Percentiles rank a stretch among this genome's conserved stretches.
These are phyloP conservation scores for Scheffersomyces titani DNA, from an alignment of 1,139 yeast genomes.

Conservation along the genomic window DNA sequence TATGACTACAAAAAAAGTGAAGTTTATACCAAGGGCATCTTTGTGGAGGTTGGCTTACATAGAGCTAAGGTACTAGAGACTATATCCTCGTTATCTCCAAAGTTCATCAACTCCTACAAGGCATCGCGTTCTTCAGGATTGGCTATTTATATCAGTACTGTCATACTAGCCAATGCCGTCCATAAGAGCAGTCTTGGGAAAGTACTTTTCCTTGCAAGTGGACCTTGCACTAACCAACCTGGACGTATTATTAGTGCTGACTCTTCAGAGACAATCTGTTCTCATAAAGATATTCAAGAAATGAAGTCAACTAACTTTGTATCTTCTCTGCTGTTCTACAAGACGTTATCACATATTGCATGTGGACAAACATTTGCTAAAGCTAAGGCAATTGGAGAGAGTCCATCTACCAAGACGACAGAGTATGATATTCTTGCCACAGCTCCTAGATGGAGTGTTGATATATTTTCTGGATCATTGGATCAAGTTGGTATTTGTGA, in stretches of 20 bases:
- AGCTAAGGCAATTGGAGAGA: constrained; percentile 18
- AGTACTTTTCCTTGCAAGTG: constrained; percentile 30
- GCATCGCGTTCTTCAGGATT: constrained; percentile 36
- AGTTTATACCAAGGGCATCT: constrained; percentile 6
- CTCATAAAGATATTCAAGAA: constrained; percentile 37
- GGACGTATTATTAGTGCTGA: constrained; percentile 29
- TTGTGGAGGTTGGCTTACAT: constrained; percentile 4
- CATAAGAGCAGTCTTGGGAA: constrained; percentile 25
- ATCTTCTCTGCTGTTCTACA: constrained; percentile 28
- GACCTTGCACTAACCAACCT: constrained; percentile 38
- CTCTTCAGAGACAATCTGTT: constrained; percentile 20
- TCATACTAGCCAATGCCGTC: constrained; percentile 19
- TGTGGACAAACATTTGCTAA: constrained; percentile 28
- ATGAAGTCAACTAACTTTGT: constrained; percentile 27
- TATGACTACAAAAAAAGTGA: constrained; percentile 12
- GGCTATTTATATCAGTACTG: constrained; percentile 26
- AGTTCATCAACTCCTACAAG: constrained; percentile 25
- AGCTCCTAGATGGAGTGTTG: constrained; percentile 31
- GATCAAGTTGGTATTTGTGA: constrained; percentile 47
- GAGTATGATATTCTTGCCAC: constrained; percentile 18
- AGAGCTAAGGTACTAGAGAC: constrained; percentile 9
- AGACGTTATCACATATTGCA: constrained; percentile 29
- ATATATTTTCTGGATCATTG: constrained; percentile 35
- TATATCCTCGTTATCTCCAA: constrained; percentile 22
- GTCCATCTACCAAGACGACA: constrained; percentile 25